Conservation (phyloP, 331 rosid species). For the Quercus tomentella region DNA sequence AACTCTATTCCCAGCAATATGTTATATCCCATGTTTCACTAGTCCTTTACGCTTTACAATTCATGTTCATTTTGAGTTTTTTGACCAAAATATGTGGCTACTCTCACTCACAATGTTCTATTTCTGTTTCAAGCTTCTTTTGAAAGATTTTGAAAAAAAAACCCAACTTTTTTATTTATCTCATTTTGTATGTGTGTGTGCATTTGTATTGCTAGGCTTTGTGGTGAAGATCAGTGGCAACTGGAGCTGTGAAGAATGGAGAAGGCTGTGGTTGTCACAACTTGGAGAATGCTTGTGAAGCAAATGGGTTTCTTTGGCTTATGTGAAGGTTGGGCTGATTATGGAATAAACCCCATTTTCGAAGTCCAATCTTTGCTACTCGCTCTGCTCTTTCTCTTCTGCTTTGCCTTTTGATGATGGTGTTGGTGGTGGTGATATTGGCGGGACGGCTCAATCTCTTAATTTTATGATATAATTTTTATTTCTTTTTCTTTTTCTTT, state of each 20-base stretch:
- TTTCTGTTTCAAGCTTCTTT: background rate
- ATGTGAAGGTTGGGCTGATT: constrained; percentile 16
- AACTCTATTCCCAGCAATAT: background rate
- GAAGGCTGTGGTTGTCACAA: constrained; percentile 17
- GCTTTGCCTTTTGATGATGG: constrained; percentile 37
- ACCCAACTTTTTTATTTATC: background rate
- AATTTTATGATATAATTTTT: constrained; percentile 21
- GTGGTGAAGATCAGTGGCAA: background rate
- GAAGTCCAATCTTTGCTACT: constrained; percentile 24
- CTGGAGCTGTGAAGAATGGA: constrained; percentile 17
- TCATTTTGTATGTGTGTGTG: background rate
- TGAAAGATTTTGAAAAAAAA: background rate
- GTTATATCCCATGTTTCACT: background rate
- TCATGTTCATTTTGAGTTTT: constrained; percentile 12
- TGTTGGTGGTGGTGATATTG: constrained; percentile 71
- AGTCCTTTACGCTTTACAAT: background rate
- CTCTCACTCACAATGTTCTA: constrained; percentile 11
- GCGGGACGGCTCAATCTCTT: constrained; percentile 98
- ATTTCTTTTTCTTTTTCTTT: background rate
- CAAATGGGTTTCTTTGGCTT: constrained; percentile 13
- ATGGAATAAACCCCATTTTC: constrained; percentile 19
- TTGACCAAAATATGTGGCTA: background rate
- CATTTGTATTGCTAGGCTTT: constrained; percentile 7
- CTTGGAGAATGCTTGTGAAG: constrained; percentile 11
- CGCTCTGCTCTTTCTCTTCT: constrained; percentile 18